Evolutionary conservation across 2,329 filamentous ascomycete species (phyloP), one percentile per base, ranked within the genome.

Genomic region (Akanthomyces uredinophilus): DNA sequence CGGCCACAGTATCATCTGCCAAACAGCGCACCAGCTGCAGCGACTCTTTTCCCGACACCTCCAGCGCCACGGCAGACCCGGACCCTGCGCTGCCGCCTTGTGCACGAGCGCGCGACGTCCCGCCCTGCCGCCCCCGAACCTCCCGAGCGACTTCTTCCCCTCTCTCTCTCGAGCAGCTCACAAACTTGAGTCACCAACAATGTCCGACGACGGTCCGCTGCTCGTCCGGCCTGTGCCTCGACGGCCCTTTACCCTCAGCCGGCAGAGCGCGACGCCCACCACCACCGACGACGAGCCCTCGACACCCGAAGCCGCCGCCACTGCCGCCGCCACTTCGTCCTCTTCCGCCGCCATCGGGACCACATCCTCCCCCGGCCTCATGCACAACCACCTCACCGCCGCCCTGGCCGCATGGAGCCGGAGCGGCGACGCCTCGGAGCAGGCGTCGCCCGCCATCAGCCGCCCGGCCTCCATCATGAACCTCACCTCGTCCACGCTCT

Each of bases 401-500:
- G 66, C 71, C 74, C 66, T 65, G 74, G 66, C 62, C 35, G 62
- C 57, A 2, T 60, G 56, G 56, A 59, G 51, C 24, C 49, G 47
- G 22, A 62, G 68, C 16, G 56, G 35, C 51, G 32, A 51, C 43
- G 63, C 55, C 24, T 64, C 65, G 13, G 62, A 58, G 11, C 52
- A 29, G 18, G 27, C 49, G 46, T 62, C 63, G 16, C 63, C 69
- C 53, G 76, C 82, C 57, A 79, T 86, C 66, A 88, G 84, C 70
- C 86, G 91, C 63, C 90, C 88, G 27, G 86, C 89, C 66, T 96
- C 92, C 11, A 84, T 92, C 62, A 79, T 92, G 70, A 96, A 97
- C 72, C 82, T 99, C 64, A 96, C 92, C 4, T 88, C 90, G 11
- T 93, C 92, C 2, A 96, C 95, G 0, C 83, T 99, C 5, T 90